Evolutionary conservation across 768 basidiomycete species (phyloP).

Genomic region (Pleurotus tuoliensis): DNA sequence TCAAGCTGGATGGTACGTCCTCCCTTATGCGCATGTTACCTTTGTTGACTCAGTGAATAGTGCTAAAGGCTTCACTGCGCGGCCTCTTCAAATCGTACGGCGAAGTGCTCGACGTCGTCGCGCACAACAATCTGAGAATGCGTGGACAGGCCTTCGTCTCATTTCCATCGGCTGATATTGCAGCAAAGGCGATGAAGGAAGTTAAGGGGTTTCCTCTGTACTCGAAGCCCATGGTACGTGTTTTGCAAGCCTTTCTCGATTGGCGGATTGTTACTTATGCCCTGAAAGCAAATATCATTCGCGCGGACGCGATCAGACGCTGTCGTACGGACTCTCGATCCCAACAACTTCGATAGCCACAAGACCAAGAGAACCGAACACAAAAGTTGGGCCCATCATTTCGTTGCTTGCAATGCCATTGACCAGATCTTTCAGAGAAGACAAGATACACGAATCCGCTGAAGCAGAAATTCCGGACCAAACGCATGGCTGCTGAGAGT

Average conservation of each 20-base stretch:
- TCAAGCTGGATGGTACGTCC: slow-evolving; percentile 67
- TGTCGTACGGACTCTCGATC: slow-evolving; percentile 75
- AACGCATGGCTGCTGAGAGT: slow-evolving; percentile 82
- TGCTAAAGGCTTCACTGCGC: slow-evolving; percentile 82
- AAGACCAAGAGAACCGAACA: slow-evolving; percentile 70
- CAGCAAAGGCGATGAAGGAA: slow-evolving; percentile 87
- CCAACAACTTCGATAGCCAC: slow-evolving; percentile 66
- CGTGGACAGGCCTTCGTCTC: slow-evolving; percentile 98
- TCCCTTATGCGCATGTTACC: neutral
- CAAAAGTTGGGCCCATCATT: slow-evolving; percentile 62
- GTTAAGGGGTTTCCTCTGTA: slow-evolving; percentile 93
- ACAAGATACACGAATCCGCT: slow-evolving; percentile 89
- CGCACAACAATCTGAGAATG: slow-evolving; percentile 94
- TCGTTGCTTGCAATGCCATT: slow-evolving; percentile 1
- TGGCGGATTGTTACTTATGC: slow-evolving; percentile 3
- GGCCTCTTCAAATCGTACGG: slow-evolving; percentile 93
- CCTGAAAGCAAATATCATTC: slow-evolving; percentile 86
- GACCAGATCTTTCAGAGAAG: slow-evolving; percentile 41
- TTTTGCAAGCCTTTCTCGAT: neutral
- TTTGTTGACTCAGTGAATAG: slow-evolving; percentile 32
- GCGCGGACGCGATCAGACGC: slow-evolving; percentile 87
- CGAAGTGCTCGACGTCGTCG: slow-evolving; percentile 91
- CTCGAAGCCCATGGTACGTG: slow-evolving; percentile 88
- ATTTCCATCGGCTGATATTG: slow-evolving; percentile 78
- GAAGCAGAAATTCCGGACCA: slow-evolving; percentile 79